Base-by-base conservation (phyloP, 352 stramenopile genomes). In the Phytophthora crassamura region DNA sequence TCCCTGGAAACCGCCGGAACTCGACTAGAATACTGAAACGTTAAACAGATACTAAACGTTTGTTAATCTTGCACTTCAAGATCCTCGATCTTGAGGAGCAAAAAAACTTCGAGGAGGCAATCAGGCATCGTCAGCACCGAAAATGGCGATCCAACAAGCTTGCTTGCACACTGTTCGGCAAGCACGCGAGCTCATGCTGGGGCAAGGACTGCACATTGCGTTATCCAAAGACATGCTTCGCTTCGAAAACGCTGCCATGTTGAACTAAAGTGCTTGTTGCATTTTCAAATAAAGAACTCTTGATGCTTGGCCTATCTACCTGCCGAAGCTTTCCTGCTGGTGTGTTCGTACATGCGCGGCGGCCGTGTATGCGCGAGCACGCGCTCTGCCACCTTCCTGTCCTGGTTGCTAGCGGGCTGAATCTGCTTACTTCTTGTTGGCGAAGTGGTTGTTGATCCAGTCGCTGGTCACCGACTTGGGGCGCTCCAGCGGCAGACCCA, bases 381-480 rank as follows among this genome's bases (percentile, higher is more conserved):
- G 35, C 22, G 30, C 20, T 6, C 49, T 20, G 25, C 48, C 11
- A 51, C 25, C 40, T 55, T 33, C 30, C n/a, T 55, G 39, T 59
- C 42, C 47, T 62, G 38, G 25, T 78, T 39, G 28, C 48, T 60
- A 55, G 32, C 52, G 15, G 22, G 5, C 50, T 51, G n/a, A 16
- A 32, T 43, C 16, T 15, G 58, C 59, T 84, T 87, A 91, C 67
- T 89, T 84, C 75, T 91, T 82, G 67, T 86, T 92, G 66, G 90
- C 90, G 59, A 97, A 97, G 87, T 99, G 92, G 67, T 94, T 91
- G 79, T 96, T 93, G 78, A 99, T 98, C 96, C 97, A 99, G 71
- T 99, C 97, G 60, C 93, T 97, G 52, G 98, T 99, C 72, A 99
- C 92, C 76, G 90, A 98, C 95, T 99, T 99, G 59, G 98, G 97